Base-by-base conservation (phyloP, 768 basidiomycete species). In the Pisolithus orientalis region DNA sequence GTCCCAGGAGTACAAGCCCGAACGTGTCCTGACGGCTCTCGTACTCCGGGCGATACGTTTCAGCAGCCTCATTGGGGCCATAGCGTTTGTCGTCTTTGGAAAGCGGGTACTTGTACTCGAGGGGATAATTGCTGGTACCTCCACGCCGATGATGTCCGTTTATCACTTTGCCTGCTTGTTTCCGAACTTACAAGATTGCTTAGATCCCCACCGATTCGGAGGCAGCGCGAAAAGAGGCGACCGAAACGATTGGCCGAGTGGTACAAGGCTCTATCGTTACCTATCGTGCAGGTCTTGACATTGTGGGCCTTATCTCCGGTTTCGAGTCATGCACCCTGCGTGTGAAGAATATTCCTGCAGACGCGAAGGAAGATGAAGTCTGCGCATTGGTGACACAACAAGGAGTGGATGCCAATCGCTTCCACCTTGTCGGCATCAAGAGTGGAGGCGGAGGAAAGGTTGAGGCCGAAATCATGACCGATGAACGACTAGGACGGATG, bases 251-350 rank as follows among this genome's bases (percentile, higher is more conserved):
- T 13, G 34, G 34, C 5, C 34, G 34, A 14, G 55, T 78, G 16
- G 73, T 80, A 13, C 68, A 69, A n/a, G 75, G 73, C 7, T 75
- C 72, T 38, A 65, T 82, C 37, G 74, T 79, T 14, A 78, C 78
- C 3, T 82, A 70, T 39, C 69, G 69, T 29, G 74, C 79, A 1
- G 82, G 82, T 5, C 60, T 79, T 38, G 65, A 72, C 16, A 66
- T 84, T 37, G 64, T 64, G 38, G 60, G 67, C 31, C 54, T 80
- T 31, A 61, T 79, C 24, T 68, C 75, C 16, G 80, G 78, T 5
- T 82, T 80, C 56, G 78, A 84, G 39, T 72, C 76, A 6, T 78
- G 76, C 58, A 69, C 70, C 10, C 61, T 84, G 28, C 72, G 63
- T 1, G 63, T 84, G 44, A 69, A 65, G 47, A 75, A 75, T 51